These are phyloP conservation scores for Trichoderma atrobrunneum DNA, from an alignment of 2,329 filamentous ascomycete species.

Conservation along the genomic window DNA sequence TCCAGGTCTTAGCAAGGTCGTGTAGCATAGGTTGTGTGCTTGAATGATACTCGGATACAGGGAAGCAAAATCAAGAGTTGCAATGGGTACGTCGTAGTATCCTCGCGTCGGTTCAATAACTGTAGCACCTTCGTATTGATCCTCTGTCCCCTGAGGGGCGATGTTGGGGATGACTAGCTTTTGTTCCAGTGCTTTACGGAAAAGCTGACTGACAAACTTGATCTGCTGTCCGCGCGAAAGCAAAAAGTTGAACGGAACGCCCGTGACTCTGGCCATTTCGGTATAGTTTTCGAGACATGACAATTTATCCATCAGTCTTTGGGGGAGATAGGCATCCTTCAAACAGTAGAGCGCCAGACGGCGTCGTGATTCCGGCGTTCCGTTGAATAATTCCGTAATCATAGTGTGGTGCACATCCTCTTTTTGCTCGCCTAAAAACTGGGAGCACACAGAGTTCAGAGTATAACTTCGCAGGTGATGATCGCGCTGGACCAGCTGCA, in stretches of 20 bases:
- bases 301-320: slow-evolving; percentile 92
- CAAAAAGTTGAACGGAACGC: slow-evolving; percentile 94
- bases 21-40: slow-evolving; percentile 97
- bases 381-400: slow-evolving; percentile 98
- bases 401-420: slow-evolving; percentile 99
- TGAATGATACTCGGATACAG: slow-evolving; percentile 99
- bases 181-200: slow-evolving; percentile 90
- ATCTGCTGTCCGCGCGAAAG: slow-evolving; percentile 92
- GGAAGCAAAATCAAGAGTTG: slow-evolving; percentile 97
- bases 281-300: slow-evolving; percentile 99
- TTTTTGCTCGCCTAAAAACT: slow-evolving; percentile 96
- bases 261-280: slow-evolving; percentile 98
- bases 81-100: slow-evolving; percentile 93
- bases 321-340: slow-evolving; percentile 94
- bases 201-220: slow-evolving; percentile 96
- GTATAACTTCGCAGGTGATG: slow-evolving; percentile 96
- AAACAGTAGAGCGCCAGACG: slow-evolving; percentile 92
- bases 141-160: slow-evolving; percentile 65
- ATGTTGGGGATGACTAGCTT: slow-evolving; percentile 92
- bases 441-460: slow-evolving; percentile 89
- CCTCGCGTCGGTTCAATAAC: slow-evolving; percentile 93
- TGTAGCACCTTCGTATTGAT: slow-evolving; percentile 96
- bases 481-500: slow-evolving; percentile 94
- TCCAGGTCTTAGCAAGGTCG: slow-evolving; percentile 72
- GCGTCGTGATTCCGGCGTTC: slow-evolving; percentile 86